phyloP scores from a whole-genome alignment of 2,329 filamentous ascomycete species.

The Fusarium coffeatum region DNA sequence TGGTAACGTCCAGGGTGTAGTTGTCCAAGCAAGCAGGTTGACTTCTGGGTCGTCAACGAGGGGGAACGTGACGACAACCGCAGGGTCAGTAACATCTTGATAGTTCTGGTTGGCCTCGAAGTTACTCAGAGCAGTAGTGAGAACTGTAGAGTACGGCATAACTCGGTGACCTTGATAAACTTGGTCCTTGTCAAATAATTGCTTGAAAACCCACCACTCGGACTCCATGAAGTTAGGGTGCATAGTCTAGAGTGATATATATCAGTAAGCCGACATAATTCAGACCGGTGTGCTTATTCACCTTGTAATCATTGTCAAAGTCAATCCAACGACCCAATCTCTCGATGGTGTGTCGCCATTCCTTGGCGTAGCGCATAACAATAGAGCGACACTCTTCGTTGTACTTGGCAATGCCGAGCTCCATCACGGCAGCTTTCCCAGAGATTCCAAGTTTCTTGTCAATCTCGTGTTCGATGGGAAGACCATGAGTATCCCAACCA shows the following conservation, averaged over 20 bases:
- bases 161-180: conserved; percentile 93
- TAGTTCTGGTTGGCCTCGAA: conserved; percentile 96
- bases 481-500: conserved; percentile 93
- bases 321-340: conserved; percentile 95
- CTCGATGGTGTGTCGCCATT: conserved; percentile 91
- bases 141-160: conserved; percentile 93
- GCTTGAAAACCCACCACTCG: conserved; percentile 96
- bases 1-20: conserved; percentile 86
- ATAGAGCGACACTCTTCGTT: conserved; percentile 92
- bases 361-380: conserved; percentile 88
- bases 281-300: conserved; percentile 43
- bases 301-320: conserved; percentile 97
- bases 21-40: conserved; percentile 86
- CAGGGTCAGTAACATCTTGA: conserved; percentile 90
- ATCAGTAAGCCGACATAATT: conserved; percentile 14
- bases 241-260: conserved; percentile 75
- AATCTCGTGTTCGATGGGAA: conserved; percentile 97
- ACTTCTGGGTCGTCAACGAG: conserved; percentile 81
- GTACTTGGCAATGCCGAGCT: conserved; percentile 88
- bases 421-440: conserved; percentile 85
- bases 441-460: conserved; percentile 95
- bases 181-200: conserved; percentile 87
- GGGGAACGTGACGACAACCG: conserved; percentile 89
- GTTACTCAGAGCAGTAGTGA: conserved; percentile 90
- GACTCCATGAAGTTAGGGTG: conserved; percentile 96